Evolutionary conservation across 805 yeast genomes (phyloP).

Genomic region (Wickerhamiella nectarea): DNA sequence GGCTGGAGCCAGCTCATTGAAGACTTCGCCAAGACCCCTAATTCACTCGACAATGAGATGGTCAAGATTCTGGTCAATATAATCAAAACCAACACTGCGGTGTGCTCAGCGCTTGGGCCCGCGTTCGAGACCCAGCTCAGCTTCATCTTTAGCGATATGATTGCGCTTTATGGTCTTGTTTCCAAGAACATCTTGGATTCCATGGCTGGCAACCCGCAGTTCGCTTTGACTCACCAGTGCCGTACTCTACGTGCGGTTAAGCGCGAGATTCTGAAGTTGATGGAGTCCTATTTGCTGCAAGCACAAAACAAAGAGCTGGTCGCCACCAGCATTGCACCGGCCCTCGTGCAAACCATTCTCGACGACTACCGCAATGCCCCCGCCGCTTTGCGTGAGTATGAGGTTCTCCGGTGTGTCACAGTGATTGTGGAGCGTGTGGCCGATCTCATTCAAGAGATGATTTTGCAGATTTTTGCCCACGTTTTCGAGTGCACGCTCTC

Average conservation of each 20-base stretch:
- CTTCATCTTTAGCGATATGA: slow-evolving; percentile 74
- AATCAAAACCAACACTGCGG: slow-evolving; percentile 89
- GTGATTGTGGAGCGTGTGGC: slow-evolving; percentile 83
- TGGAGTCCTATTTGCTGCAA: slow-evolving; percentile 76
- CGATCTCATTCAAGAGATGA: slow-evolving; percentile 62
- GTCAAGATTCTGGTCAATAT: slow-evolving; percentile 88
- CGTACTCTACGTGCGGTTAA: slow-evolving; percentile 92
- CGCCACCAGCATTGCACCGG: slow-evolving; percentile 68
- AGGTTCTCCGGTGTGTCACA: slow-evolving; percentile 87
- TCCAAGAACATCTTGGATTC: slow-evolving; percentile 63
- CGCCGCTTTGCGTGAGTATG: slow-evolving; percentile 96
- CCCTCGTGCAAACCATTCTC: slow-evolving; percentile 68
- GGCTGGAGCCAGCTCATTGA: slow-evolving; percentile 89
- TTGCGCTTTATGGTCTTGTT: slow-evolving; percentile 78
- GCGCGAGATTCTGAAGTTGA: slow-evolving; percentile 77
- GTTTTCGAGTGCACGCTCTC: slow-evolving; percentile 89
- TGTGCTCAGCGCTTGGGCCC: slow-evolving; percentile 87
- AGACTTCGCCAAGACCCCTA: slow-evolving; percentile 55
- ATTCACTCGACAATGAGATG: slow-evolving; percentile 41
- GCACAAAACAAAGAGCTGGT: slow-evolving; percentile 79
- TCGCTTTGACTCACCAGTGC: slow-evolving; percentile 85
- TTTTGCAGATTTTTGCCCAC: slow-evolving; percentile 70
- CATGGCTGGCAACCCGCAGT: slow-evolving; percentile 65
- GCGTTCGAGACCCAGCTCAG: slow-evolving; percentile 82
- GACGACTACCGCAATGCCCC: slow-evolving; percentile 81